Evolutionary conservation across 2,329 filamentous ascomycete genomes (phyloP), one percentile per base, ranked within the genome.

Genomic region (Penicillium psychrosexuale): DNA sequence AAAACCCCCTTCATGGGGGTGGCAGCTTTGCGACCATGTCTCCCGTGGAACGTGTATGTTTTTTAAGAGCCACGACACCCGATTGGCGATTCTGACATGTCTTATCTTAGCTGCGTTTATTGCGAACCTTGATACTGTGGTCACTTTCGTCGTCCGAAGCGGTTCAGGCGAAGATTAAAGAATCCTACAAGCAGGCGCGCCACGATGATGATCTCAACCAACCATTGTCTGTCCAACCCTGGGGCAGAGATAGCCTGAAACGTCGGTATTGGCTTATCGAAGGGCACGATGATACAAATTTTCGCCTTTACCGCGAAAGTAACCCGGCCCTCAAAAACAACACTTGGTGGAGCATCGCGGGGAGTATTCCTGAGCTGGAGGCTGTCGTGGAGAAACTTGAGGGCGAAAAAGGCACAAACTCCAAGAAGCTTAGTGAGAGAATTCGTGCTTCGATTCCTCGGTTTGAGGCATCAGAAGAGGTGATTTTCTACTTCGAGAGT

Each of bases 251-350:
- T 71, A 90, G 89, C 61, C 87, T 96, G 65, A 96, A 94, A 78
- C 86, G 94, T 53, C 86, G 91, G 56, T 99, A 97, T 75, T 99
- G 89, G 78, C 80, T 99, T 45, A 84, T 99, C 59, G 94, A 99
- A 75, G 94, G 94, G 12, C 84, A 90, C 63, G 93, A 97, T 65
- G 92, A 99, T 73, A 97, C 93, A 3, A 84, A 89, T 59, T 99
- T 99, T 73, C 85, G 94, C 59, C 84, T 99, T 42, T 99, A 99
- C 72, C 84, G 94, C 50, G 94, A 99, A 75, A 93, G 90, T 74
- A 95, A 96, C 67, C 88, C 90, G 12, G 85, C 86, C 5, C 82
- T 87, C 31, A 84, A 84, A 67, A 83, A 88, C 43, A 87, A 87
- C 58, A 91, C 90, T 24, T 99, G 94, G 94, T 91, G 90, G 83